Evolutionary conservation across 768 basidiomycete species (phyloP).

Genomic region (Lentinus tigrinus): DNA sequence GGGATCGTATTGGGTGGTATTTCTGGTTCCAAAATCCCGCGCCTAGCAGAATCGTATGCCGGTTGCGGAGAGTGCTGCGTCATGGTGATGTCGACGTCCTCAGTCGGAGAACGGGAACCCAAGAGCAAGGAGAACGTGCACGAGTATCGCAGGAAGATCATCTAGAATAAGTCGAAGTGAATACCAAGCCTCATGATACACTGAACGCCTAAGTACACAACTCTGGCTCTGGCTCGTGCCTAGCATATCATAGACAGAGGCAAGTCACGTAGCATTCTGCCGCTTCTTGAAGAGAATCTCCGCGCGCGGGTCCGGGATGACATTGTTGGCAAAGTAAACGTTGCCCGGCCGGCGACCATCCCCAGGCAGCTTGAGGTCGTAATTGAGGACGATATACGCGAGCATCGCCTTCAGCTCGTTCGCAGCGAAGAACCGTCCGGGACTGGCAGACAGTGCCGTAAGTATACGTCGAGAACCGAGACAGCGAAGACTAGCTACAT

Average conservation of each 20-base stretch:
- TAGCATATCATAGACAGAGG: too few relatives aligned
- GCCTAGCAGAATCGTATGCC: not conserved
- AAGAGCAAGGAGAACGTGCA: too few relatives aligned
- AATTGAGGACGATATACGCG: conserved; percentile 29
- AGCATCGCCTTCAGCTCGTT: conserved; percentile 33
- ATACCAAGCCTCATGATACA: too few relatives aligned
- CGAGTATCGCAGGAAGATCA: too few relatives aligned
- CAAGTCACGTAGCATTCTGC: conserved; percentile 40
- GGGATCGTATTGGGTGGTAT: too few relatives aligned
- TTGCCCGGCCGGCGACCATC: conserved; percentile 23
- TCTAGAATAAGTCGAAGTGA: too few relatives aligned
- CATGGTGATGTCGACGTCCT: conserved; percentile 14
- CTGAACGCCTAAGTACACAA: too few relatives aligned
- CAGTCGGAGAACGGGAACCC: not conserved
- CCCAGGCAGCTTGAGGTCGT: conserved; percentile 30
- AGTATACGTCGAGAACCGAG: not conserved
- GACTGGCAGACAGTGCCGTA: conserved; percentile 18
- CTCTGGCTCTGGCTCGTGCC: too few relatives aligned
- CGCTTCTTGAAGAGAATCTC: conserved; percentile 35
- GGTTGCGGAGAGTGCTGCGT: not conserved
- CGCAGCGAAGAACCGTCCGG: conserved; percentile 34
- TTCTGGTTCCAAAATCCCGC: too few relatives aligned
- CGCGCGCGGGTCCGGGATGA: conserved; percentile 22
- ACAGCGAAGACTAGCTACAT: not conserved
- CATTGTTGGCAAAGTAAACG: conserved; percentile 5